Evolutionary conservation across 257 asterid genomes (phyloP).

Genomic region (Petunia secreta): DNA sequence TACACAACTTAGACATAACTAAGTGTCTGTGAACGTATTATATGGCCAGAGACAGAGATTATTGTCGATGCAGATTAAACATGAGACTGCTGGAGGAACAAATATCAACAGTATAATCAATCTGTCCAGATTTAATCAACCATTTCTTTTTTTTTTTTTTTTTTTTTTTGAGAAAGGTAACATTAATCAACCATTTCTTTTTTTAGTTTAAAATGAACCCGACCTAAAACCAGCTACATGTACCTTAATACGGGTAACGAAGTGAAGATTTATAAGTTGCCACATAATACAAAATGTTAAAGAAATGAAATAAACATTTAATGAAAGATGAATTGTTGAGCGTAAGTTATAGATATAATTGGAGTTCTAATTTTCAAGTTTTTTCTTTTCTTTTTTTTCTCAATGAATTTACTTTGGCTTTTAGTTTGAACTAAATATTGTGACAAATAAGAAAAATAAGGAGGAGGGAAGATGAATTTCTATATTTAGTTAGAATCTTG

Average conservation of each 20-base stretch:
- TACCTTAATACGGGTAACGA: neutral
- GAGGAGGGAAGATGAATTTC: neutral
- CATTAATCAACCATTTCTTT: neutral
- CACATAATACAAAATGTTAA: neutral
- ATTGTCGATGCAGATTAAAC: neutral
- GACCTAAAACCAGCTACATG: neutral
- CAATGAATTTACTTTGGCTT: neutral
- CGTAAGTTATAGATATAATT: neutral
- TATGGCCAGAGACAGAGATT: neutral
- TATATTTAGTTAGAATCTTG: neutral
- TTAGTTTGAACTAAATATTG: neutral
- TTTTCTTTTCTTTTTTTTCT: neutral
- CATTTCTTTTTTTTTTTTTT: no score
- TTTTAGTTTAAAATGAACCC: neutral
- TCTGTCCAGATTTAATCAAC: slow-evolving; percentile 1
- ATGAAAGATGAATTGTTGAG: neutral
- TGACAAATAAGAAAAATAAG: neutral
- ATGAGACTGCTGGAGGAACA: neutral
- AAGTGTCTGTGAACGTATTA: neutral
- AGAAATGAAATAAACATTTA: neutral
- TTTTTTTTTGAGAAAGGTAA: no score
- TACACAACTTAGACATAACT: neutral
- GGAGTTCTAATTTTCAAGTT: neutral
- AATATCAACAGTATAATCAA: neutral
- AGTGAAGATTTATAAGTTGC: neutral